Percentiles rank a stretch among this genome's conserved stretches.
Evolutionary conservation across 345 rosid species (phyloP).

Genomic region (Gynandropsis gynandra): DNA sequence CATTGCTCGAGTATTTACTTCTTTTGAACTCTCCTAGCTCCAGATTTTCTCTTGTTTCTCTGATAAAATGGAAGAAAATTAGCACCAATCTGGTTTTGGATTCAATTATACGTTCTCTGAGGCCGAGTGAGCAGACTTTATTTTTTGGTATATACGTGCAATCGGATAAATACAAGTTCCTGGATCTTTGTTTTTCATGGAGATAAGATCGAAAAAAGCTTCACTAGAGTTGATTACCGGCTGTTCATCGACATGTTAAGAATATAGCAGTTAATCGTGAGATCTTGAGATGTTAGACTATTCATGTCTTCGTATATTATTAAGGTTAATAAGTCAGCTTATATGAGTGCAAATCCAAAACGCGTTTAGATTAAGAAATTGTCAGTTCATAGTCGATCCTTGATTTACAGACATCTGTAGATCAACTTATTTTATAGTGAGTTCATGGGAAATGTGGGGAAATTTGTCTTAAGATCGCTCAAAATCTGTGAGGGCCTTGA

Average conservation of each 20-base stretch:
- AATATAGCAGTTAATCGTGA: neutral
- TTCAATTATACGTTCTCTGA: neutral
- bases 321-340: neutral
- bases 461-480: too few relatives aligned
- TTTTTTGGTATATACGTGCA: neutral
- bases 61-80: neutral
- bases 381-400: neutral
- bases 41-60: neutral
- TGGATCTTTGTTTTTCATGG: constrained; percentile 6
- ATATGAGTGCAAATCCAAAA: neutral
- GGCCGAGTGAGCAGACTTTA: neutral
- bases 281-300: constrained; percentile 11
- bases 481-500: too few relatives aligned
- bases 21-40: neutral
- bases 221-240: neutral
- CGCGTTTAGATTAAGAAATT: neutral
- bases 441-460: too few relatives aligned
- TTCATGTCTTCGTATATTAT: neutral
- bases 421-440: too few relatives aligned
- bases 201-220: neutral
- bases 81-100: neutral
- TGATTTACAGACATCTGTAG: too few relatives aligned
- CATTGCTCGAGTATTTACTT: constrained; percentile 66
- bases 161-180: constrained; percentile 5
- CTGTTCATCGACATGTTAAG: neutral